Evolutionary conservation across 78 protist genomes (phyloP).

Genomic region (Dictyostelium citrinum): DNA sequence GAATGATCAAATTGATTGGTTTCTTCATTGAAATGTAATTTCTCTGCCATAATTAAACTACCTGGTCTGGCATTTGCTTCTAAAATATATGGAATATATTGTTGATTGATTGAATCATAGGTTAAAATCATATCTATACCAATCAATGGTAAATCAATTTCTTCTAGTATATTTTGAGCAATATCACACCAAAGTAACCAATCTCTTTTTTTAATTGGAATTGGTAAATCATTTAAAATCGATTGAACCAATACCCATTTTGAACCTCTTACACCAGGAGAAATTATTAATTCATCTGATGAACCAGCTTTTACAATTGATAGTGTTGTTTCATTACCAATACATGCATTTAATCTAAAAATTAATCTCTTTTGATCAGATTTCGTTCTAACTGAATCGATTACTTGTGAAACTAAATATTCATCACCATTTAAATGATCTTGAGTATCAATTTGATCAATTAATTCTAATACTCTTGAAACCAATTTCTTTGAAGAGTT

Average conservation of each 20-base stretch:
- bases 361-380: neutral
- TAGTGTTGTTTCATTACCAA: constrained; percentile 23
- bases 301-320: constrained; percentile 3
- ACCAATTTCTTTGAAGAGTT: neutral
- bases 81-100: neutral
- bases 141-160: constrained; percentile 25
- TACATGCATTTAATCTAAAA: constrained; percentile 27
- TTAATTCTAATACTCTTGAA: neutral
- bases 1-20: neutral
- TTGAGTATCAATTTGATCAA: neutral
- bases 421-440: constrained; percentile 4
- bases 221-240: neutral
- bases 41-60: constrained; percentile 48
- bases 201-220: neutral
- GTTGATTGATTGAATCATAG: neutral
- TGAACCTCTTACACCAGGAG: constrained; percentile 21
- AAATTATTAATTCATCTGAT: neutral
- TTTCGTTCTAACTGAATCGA: neutral
- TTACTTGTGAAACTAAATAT: neutral
- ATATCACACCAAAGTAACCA: neutral
- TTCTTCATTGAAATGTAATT: neutral
- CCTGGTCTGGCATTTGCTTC: constrained; percentile 77
- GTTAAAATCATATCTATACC: constrained; percentile 49
- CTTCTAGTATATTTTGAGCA: neutral
- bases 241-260: constrained; percentile 1